Conservation (phyloP, 1,284 basidiomycete species). For the Naganishia sp. region DNA sequence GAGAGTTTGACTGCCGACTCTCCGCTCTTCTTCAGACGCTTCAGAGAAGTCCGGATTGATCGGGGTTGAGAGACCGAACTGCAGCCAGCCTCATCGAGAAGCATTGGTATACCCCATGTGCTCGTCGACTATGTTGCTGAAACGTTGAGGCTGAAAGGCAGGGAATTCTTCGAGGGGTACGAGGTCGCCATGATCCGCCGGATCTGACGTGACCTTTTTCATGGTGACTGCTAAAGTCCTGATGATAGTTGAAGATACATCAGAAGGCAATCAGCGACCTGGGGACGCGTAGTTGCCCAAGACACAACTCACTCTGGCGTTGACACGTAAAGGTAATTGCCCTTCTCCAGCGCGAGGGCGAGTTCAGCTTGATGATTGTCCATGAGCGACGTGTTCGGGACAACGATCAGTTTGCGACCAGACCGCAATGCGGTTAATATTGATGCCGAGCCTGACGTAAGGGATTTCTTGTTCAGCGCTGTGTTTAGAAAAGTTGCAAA, state of each 20-base stretch:
- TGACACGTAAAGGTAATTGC: constrained; percentile 67
- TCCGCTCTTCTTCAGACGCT: too few relatives aligned
- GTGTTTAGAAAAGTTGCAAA: neutral
- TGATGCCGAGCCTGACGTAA: constrained; percentile 80
- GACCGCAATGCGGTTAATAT: constrained; percentile 82
- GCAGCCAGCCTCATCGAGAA: neutral
- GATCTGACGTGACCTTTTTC: neutral
- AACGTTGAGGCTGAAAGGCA: constrained; percentile 32
- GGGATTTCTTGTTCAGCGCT: constrained; percentile 6
- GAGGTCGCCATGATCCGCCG: neutral
- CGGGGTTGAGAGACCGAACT: too few relatives aligned
- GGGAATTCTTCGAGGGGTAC: constrained; percentile 35
- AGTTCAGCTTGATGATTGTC: constrained; percentile 94
- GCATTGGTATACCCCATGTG: constrained; percentile 37
- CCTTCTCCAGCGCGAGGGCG: constrained; percentile 66
- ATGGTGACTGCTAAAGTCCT: constrained; percentile 19
- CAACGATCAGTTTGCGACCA: constrained; percentile 74
- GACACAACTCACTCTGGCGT: constrained; percentile 60
- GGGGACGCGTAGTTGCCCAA: too few relatives aligned
- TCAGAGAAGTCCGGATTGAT: too few relatives aligned
- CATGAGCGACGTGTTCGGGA: constrained; percentile 84
- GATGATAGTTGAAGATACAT: neutral
- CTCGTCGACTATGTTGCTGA: constrained; percentile 40
- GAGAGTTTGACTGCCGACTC: too few relatives aligned
- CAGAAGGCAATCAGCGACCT: neutral